Evolutionary conservation across 2,329 filamentous ascomycete genomes (phyloP), one percentile per base, ranked within the genome.

Genomic region (Ascochyta pisi): DNA sequence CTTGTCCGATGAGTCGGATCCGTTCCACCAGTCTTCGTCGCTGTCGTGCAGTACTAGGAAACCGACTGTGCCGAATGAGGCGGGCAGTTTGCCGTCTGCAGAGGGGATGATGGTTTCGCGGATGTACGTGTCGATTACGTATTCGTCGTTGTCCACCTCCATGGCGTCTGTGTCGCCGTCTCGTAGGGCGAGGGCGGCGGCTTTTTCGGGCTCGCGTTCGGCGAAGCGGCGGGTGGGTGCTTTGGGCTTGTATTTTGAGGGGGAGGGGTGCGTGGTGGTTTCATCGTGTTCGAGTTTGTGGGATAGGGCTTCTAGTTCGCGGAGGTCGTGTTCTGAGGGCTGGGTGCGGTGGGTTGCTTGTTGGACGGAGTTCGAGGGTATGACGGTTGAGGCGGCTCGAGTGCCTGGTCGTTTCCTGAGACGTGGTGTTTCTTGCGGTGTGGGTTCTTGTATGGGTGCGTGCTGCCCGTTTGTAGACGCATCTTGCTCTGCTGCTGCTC

Each of bases 101-200:
- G 79, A 75, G 13, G 66, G 75, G 41, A 73, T 61, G 9, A 71
- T 65, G 16, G 78, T 58, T 16, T 81, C 76, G 2, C 84, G 82
- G 38, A 86, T 75, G 68, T 87, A 87, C 9, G 83, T 85, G 63
- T 87, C 85, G 69, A 86, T 86, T 53, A 87, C 83, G 67, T 84
- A 87, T 40, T 84, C 83, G 22, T 79, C 77, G 44, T 66, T 69
- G 22, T 78, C 76, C 9, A 74, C 67, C 34, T 79, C 75, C 56
- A 75, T 75, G 19, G 67, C 66, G 41, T 74, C 63, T 8, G 50
- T 48, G 10, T 68, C 50, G 1, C 38, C 41, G 6, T 56, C 46
- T 22, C 60, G 57, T 1, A 54, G 52, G 1, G 59, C 58, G 10
- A 67, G 61, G 3, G 54, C 57, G 16, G 68, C 63, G 2, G 66